Evolutionary conservation across 2,329 filamentous ascomycete genomes (phyloP).

Genomic region (Alternaria dauci): DNA sequence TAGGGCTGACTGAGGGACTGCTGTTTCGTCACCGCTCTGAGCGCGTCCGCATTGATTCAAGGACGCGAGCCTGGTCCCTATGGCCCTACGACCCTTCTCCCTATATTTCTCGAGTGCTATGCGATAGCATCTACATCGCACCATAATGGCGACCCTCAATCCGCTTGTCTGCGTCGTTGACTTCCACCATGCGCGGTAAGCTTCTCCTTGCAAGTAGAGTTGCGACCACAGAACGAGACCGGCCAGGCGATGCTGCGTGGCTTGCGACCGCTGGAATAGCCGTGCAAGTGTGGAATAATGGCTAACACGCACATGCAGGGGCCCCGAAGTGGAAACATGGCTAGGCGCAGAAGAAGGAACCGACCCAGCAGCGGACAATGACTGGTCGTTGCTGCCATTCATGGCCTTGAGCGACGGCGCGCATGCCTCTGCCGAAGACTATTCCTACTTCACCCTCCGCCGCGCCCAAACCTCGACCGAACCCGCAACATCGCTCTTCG

Average conservation of each 20-base stretch:
- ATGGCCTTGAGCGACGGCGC: conserved; percentile 97
- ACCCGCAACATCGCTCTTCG: conserved; percentile 85
- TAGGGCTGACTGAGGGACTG: conserved; percentile 30
- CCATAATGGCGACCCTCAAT: conserved; percentile 51
- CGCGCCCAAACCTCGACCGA: conserved; percentile 57
- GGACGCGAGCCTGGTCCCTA: conserved; percentile 26
- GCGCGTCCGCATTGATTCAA: conserved; percentile 26
- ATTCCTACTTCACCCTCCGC: conserved; percentile 96
- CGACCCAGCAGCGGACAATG: conserved; percentile 83
- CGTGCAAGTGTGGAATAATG: not conserved
- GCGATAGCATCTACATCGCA: conserved; percentile 20
- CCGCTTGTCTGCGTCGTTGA: conserved; percentile 61
- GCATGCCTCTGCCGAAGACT: conserved; percentile 91
- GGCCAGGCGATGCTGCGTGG: not conserved
- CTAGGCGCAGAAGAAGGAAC: conserved; percentile 77
- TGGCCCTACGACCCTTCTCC: conserved; percentile 9
- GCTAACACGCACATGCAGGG: conserved; percentile 57
- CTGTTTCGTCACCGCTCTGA: conserved; percentile 35
- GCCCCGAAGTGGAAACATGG: conserved; percentile 94
- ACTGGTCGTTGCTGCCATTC: conserved; percentile 91
- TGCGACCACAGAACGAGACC: not conserved
- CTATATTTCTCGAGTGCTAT: conserved; percentile 1
- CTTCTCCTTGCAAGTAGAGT: conserved; percentile 8
- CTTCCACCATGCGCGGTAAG: conserved; percentile 61
- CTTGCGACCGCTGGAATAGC: not conserved